These are phyloP conservation scores for Diaporthe citriasiana DNA, from an alignment of 2,329 filamentous ascomycete species.

Conservation along the genomic window DNA sequence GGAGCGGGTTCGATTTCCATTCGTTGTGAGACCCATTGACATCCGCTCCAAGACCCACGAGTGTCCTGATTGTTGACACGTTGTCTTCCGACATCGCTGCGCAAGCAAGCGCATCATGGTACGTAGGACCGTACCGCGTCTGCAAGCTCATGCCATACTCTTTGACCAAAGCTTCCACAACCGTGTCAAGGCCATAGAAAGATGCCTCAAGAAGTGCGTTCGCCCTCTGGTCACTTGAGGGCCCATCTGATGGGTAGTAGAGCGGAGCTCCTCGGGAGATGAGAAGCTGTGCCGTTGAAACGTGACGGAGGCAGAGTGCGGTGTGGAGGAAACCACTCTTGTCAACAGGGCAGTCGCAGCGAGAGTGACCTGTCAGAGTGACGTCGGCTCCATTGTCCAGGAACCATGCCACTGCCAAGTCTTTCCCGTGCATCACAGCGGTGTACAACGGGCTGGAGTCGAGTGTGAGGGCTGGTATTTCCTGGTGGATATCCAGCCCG, in stretches of 20 bases:
- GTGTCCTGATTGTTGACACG: background rate
- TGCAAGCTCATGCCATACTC: background rate
- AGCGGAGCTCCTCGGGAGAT: background rate
- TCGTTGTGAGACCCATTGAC: background rate
- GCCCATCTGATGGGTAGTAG: background rate
- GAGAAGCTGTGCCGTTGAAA: constrained; percentile 3
- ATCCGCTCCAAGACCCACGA: background rate
- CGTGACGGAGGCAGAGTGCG: background rate
- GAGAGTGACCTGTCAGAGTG: background rate
- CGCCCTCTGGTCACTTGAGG: too few relatives aligned
- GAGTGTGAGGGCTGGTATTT: background rate
- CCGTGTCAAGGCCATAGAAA: background rate
- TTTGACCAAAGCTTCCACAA: background rate
- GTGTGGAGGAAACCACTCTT: background rate
- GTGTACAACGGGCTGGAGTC: background rate
- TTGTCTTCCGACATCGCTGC: background rate
- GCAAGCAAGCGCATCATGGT: background rate
- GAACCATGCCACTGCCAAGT: background rate
- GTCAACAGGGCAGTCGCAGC: background rate
- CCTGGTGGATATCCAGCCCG: background rate
- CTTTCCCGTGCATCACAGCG: background rate
- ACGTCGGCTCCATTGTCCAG: constrained; percentile 2
- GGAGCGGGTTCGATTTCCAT: background rate
- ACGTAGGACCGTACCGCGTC: background rate
- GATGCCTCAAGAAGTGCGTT: background rate